Evolutionary conservation across 768 basidiomycete species (phyloP).

Genomic region (Termitomyces sp.): DNA sequence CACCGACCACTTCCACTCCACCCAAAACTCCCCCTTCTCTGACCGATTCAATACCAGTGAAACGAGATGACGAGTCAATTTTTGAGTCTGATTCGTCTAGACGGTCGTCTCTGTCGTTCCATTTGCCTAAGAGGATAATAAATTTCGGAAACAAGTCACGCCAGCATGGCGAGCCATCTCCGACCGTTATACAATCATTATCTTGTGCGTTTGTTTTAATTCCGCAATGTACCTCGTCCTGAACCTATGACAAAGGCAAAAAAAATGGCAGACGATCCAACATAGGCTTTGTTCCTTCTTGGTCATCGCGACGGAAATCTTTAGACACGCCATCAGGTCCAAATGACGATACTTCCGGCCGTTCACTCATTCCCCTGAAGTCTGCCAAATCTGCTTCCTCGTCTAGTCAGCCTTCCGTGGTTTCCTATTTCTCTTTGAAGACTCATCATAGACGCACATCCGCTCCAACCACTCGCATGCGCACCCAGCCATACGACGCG

Average conservation of each 20-base stretch:
- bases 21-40: neutral
- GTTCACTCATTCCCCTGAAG: slow-evolving; percentile 19
- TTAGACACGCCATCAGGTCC: neutral
- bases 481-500: slow-evolving; percentile 41
- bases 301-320: slow-evolving; percentile 10
- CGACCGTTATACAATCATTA: neutral
- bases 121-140: slow-evolving; percentile 14
- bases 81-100: slow-evolving; percentile 18
- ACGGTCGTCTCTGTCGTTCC: slow-evolving; percentile 15
- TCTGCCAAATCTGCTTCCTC: neutral
- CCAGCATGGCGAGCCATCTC: slow-evolving; percentile 1
- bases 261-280: slow-evolving; percentile 5
- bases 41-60: neutral
- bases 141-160: slow-evolving; percentile 13
- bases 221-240: neutral
- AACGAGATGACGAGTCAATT: slow-evolving; percentile 14
- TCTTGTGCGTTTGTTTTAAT: neutral
- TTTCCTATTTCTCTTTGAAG: slow-evolving; percentile 25
- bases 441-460: slow-evolving; percentile 26
- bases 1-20: neutral
- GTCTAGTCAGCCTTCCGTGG: slow-evolving; percentile 13
- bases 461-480: slow-evolving; percentile 25
- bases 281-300: slow-evolving; percentile 6
- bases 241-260: slow-evolving; percentile 4
- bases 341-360: slow-evolving; percentile 6